Base-by-base conservation (phyloP, 331 rosid species). In the Stylosanthes scabra region DNA sequence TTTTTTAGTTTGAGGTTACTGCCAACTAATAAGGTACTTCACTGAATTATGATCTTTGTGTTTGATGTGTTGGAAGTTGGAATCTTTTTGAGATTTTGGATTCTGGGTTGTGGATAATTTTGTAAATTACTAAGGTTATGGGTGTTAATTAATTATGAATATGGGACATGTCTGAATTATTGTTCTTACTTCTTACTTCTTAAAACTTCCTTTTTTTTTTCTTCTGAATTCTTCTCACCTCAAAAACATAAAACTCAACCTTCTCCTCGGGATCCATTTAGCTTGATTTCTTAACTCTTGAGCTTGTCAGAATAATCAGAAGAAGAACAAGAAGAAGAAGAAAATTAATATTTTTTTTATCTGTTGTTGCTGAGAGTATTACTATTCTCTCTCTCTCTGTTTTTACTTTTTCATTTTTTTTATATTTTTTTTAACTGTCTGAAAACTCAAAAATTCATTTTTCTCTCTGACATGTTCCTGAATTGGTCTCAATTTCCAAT, bases 191-290 rank as follows among this genome's bases (percentile, higher is more conserved):
- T 31, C 37, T 2, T 31, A 31, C 5, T 31, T 31, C 37, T 31
- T 31, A 31, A 4, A 3, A 31, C 37, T 31, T 5, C 37, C 37
- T 29, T 75, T 51, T 13, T 46, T 66, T 75, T 70, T 28, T 41
- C 15, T 47, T 79, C 25, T 59, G 58, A 74, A 44, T 74, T 74
- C 44, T 74, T 74, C 44, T 73, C 40, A 59, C 56, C 68, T 54
- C 57, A 68, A 55, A 68, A 55, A 5, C 54, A 40, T 40, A 64
- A 74, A 80, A 57, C 45, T n/a, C 72, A 52, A 12, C 42, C 28
- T 0, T 20, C 27, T 31, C 83, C 83, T 80, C 59, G 88, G 91
- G 90, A 88, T 88, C 85, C 86, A 20, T 74, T 64, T 62, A 54
- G 28, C 67, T 42, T 42, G 6, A 25, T 31, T 31, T 74, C 78